Evolutionary conservation across 139 green algal genomes (phyloP).

Genomic region (Bryopsis sp.): DNA sequence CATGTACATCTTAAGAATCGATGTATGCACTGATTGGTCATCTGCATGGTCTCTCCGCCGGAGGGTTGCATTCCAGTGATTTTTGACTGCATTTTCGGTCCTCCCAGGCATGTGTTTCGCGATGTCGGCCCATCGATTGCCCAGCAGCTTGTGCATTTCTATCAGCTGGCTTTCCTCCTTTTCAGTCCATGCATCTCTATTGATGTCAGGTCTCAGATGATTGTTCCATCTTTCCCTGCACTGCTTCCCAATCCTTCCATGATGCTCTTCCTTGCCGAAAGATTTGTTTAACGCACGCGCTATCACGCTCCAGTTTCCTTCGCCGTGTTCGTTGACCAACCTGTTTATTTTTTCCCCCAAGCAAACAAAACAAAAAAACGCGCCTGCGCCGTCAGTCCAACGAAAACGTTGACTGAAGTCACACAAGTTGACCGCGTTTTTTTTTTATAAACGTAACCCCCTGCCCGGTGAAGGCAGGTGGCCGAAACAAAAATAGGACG

Average conservation of each 20-base stretch:
- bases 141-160: conserved; percentile 29
- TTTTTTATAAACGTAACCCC: background rate
- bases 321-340: conserved; percentile 52
- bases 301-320: conserved; percentile 61
- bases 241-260: conserved; percentile 74
- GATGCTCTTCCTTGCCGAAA: conserved; percentile 29
- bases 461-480: too few relatives aligned
- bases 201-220: conserved; percentile 58
- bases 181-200: conserved; percentile 53
- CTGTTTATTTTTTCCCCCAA: too few relatives aligned
- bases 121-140: conserved; percentile 60
- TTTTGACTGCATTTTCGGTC: conserved; percentile 82
- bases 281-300: conserved; percentile 36
- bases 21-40: background rate
- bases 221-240: conserved; percentile 73
- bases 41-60: conserved; percentile 24
- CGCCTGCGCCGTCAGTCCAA: background rate
- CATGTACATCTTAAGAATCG: conserved; percentile 34
- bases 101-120: conserved; percentile 53
- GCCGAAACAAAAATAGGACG: too few relatives aligned
- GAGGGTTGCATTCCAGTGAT: conserved; percentile 74
- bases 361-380: too few relatives aligned
- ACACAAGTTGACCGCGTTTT: background rate
- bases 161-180: conserved; percentile 50
- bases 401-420: background rate